A percentile compares a stretch with the other conserved stretches of the same genome.
Conservation (phyloP, 208 protist species). For the Leishmania tarentolae region DNA sequence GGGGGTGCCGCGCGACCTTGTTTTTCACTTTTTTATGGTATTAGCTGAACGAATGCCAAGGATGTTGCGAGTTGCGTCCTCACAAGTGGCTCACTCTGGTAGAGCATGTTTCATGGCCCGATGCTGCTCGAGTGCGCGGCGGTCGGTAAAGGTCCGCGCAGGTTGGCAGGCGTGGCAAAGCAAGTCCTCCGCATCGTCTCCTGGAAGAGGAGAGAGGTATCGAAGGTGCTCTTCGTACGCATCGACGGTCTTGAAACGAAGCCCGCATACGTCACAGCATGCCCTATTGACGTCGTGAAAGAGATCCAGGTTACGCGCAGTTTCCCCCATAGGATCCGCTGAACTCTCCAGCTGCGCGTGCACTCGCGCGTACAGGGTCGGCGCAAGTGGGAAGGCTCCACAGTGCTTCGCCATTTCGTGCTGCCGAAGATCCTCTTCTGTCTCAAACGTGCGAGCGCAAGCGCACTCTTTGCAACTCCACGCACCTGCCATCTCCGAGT, state of each 20-base stretch:
- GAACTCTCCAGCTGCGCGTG: constrained; percentile 28
- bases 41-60: not conserved
- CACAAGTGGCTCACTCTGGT: too few relatives aligned
- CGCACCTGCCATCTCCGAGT: not conserved
- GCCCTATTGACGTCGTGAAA: not conserved
- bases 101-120: constrained; percentile 25
- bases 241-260: constrained; percentile 30
- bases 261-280: constrained; percentile 39
- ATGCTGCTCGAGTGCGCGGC: constrained; percentile 45
- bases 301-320: constrained; percentile 1
- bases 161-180: constrained; percentile 29
- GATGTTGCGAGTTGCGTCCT: not conserved
- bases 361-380: constrained; percentile 37
- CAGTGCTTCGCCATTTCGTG: constrained; percentile 31
- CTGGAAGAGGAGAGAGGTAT: constrained; percentile 38
- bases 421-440: constrained; percentile 27
- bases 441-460: constrained; percentile 28
- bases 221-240: constrained; percentile 44
- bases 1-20: too few relatives aligned
- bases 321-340: not conserved
- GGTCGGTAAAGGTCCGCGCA: constrained; percentile 24
- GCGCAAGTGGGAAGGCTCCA: constrained; percentile 15
- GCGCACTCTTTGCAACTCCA: constrained; percentile 29
- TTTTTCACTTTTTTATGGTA: too few relatives aligned
- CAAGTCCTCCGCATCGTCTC: constrained; percentile 8